Conservation (phyloP, 768 basidiomycete genomes). For the Macrolepiota fuliginosa region DNA sequence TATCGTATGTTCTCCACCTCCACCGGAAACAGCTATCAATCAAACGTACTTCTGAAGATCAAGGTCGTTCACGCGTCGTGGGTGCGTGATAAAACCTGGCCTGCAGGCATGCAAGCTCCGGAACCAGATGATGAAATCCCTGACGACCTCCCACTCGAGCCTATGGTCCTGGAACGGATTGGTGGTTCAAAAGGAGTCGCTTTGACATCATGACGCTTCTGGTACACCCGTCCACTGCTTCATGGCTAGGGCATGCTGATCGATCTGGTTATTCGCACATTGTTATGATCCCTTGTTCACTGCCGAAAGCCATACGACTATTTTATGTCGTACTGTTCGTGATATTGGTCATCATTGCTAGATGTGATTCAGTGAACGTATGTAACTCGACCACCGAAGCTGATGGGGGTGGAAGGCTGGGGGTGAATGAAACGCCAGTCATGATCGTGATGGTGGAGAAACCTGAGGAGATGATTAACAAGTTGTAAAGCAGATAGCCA, state of each 20-base stretch:
- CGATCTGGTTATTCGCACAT: not conserved
- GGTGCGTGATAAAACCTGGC: conserved; percentile 79
- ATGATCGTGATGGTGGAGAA: conserved; percentile 77
- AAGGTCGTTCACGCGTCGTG: conserved; percentile 73
- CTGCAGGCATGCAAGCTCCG: conserved; percentile 54
- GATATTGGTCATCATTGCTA: not conserved
- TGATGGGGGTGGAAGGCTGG: not conserved
- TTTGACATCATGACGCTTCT: not conserved
- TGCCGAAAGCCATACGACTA: not conserved
- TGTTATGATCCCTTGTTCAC: not conserved
- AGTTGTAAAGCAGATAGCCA: conserved; percentile 10
- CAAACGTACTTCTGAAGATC: conserved; percentile 41
- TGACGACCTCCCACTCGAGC: not conserved
- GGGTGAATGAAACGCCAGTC: conserved; percentile 15
- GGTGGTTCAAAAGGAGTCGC: not conserved
- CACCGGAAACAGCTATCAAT: conserved; percentile 3
- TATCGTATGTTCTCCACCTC: conserved; percentile 46
- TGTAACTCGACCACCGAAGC: not conserved
- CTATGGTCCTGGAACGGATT: not conserved
- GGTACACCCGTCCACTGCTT: not conserved
- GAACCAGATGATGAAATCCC: conserved; percentile 55
- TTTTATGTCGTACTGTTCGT: not conserved
- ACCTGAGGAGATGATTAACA: conserved; percentile 43
- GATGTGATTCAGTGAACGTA: not conserved
- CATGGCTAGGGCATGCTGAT: not conserved